Evolutionary conservation across 768 basidiomycete genomes (phyloP), one percentile per base, ranked within the genome.

Genomic region (Russula sp.): DNA sequence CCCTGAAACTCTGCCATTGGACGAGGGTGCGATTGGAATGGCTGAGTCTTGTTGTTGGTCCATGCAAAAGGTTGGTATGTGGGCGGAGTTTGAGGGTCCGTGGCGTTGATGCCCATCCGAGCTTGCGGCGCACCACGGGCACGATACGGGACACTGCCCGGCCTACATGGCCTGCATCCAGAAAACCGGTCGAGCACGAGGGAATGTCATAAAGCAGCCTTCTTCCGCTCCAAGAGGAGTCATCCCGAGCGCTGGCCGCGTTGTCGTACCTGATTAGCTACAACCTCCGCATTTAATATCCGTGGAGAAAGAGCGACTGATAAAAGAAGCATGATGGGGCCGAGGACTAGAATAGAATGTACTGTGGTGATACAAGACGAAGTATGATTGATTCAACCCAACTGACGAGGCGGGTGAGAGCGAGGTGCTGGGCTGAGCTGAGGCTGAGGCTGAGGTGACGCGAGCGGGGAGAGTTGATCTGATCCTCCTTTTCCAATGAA

Each of bases 1-100:
- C 34, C 87, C 83, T 1, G 88, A 90, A 8, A 79, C 73, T 39
- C 88, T 80, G 13, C 88, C 88, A 59, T 79, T 79, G 35, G 85
- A 77, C 0, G 87, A 83, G n/a, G 81, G 73, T 9, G 82, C 74
- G 32, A 89, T 72, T 32, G 76, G 62, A 18, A 79, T 56, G 51
- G 69, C 59, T 51, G 67, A 53, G 29, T 45, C 36, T 36, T 56
- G 29, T 36, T 56, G 29, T 7, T 36, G 38, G 25, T 51, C 38
- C 60, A 66, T 66, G 53, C 18, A 29, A 29, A 29, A 29, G 25
- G 25, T 7, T 18, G 46, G 32, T n/a, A n/a, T n/a, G 39, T 6
- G 8, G 53, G 29, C 25, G 39, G 52, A 25, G 53, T n/a, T 54
- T 41, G 41, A 39, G 38, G 14, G 52, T 16, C 8, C 2, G 48